Percentiles rank a stretch among this genome's conserved stretches.
Conservation (phyloP, 2,329 filamentous ascomycete genomes). For the Cryphonectria radicalis region DNA sequence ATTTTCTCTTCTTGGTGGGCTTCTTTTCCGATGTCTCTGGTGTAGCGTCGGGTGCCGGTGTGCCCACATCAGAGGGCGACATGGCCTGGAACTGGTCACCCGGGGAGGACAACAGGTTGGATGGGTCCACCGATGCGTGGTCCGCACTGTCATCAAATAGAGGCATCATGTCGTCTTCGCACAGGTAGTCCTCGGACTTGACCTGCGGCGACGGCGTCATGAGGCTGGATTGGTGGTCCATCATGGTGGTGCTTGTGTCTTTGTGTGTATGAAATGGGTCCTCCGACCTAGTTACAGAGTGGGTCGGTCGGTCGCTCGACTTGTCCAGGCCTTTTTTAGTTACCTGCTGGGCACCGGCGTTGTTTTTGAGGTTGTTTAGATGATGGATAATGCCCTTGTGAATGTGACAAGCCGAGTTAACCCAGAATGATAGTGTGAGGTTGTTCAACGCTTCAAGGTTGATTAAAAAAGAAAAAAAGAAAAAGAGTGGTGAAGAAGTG, state of each 20-base stretch:
- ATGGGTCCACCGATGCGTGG: conserved; percentile 45
- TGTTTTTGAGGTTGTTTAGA: not conserved
- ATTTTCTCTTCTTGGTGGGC: conserved; percentile 90
- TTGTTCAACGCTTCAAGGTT: not conserved
- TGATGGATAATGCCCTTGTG: not conserved
- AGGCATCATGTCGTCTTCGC: conserved; percentile 55
- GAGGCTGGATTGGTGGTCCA: conserved; percentile 32
- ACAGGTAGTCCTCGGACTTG: conserved; percentile 59
- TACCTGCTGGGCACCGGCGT: not conserved
- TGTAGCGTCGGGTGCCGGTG: conserved; percentile 30
- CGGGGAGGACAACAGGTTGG: conserved; percentile 43
- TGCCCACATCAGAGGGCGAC: conserved; percentile 26
- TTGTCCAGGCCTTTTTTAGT: not conserved
- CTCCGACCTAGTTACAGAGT: not conserved
- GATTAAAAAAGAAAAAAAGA: conserved; percentile 18
- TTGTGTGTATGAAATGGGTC: conserved; percentile 33
- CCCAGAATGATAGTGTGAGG: not conserved
- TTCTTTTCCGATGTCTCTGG: conserved; percentile 58
- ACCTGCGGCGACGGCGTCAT: conserved; percentile 46
- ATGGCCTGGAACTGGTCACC: conserved; percentile 6
- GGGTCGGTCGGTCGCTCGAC: not conserved
- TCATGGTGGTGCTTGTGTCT: not conserved
- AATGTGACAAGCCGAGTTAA: not conserved
- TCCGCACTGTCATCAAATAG: conserved; percentile 52
- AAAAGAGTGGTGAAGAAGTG: conserved; percentile 14